These are phyloP conservation scores for Tetracladium setigerum DNA, from an alignment of 495 filamentous ascomycete species.

Conservation along the genomic window DNA sequence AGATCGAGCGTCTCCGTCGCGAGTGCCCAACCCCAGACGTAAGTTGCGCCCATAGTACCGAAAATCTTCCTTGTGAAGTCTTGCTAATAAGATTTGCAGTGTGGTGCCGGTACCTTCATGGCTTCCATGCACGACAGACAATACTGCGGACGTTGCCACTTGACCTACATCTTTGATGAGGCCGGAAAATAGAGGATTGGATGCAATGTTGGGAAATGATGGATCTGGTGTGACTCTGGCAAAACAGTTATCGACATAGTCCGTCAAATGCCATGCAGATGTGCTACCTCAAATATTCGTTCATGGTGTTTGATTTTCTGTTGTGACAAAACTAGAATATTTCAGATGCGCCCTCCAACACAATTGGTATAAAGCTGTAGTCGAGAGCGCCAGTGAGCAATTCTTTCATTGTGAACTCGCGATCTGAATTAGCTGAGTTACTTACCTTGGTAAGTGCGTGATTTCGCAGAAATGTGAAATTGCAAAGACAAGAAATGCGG, in stretches of 20 bases:
- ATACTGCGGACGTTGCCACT: slow-evolving; percentile 98
- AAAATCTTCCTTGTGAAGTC: background rate
- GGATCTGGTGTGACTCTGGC: background rate
- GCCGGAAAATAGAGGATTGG: slow-evolving; percentile 27
- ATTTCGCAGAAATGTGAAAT: too few relatives aligned
- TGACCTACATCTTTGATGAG: slow-evolving; percentile 98
- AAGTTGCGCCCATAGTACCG: slow-evolving; percentile 30
- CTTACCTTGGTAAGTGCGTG: too few relatives aligned
- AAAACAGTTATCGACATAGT: background rate
- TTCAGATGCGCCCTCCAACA: too few relatives aligned
- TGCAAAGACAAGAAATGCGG: too few relatives aligned
- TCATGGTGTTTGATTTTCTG: background rate
- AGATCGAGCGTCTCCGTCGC: slow-evolving; percentile 97
- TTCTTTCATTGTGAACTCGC: too few relatives aligned
- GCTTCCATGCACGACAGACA: slow-evolving; percentile 99
- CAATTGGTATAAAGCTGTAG: too few relatives aligned
- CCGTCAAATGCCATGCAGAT: too few relatives aligned
- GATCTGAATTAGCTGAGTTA: too few relatives aligned
- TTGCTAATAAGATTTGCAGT: slow-evolving; percentile 39
- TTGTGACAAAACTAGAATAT: background rate
- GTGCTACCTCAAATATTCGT: background rate
- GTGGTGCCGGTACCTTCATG: slow-evolving; percentile 99
- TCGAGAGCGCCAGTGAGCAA: too few relatives aligned
- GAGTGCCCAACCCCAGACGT: slow-evolving; percentile 93
- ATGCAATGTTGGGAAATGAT: background rate